phyloP scores from a whole-genome alignment of 1,284 basidiomycete species.

The Cryptococcus sp. region DNA sequence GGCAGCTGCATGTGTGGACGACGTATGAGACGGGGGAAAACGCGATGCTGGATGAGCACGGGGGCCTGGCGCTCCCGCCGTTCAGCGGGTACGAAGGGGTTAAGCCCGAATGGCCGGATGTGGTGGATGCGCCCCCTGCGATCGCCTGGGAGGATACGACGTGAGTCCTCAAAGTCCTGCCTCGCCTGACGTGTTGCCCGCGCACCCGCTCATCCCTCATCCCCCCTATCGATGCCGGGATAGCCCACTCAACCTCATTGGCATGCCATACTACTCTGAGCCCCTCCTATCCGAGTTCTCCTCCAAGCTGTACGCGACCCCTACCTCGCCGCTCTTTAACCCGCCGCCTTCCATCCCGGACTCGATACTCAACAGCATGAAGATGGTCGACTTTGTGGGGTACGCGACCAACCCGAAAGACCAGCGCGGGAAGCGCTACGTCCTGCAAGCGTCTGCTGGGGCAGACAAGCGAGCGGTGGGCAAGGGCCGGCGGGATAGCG shows the following conservation, averaged over 20 bases:
- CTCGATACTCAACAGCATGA: constrained; percentile 72
- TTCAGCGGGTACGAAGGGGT: constrained; percentile 84
- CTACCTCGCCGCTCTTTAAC: constrained; percentile 54
- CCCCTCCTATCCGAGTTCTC: constrained; percentile 76
- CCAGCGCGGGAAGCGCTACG: constrained; percentile 75
- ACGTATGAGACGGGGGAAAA: constrained; percentile 64
- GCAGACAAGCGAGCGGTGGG: constrained; percentile 27
- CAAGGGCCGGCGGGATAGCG: constrained; percentile 42
- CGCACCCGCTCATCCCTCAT: no score
- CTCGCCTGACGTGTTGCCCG: not conserved
- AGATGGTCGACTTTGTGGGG: constrained; percentile 79
- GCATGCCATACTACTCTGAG: constrained; percentile 80
- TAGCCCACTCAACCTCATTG: constrained; percentile 83
- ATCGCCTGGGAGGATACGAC: constrained; percentile 79
- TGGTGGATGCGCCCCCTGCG: constrained; percentile 63
- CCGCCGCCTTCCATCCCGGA: constrained; percentile 71
- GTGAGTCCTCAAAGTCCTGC: constrained; percentile 54
- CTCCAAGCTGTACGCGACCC: constrained; percentile 43
- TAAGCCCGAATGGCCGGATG: constrained; percentile 79
- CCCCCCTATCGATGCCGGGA: no score
- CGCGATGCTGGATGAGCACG: constrained; percentile 40
- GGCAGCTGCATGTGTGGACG: constrained; percentile 78
- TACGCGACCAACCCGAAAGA: constrained; percentile 84
- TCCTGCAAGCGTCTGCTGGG: constrained; percentile 52
- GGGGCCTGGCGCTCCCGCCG: constrained; percentile 53